Conservation (phyloP, 2,329 filamentous ascomycete species). For the Cytospora chrysosperma region DNA sequence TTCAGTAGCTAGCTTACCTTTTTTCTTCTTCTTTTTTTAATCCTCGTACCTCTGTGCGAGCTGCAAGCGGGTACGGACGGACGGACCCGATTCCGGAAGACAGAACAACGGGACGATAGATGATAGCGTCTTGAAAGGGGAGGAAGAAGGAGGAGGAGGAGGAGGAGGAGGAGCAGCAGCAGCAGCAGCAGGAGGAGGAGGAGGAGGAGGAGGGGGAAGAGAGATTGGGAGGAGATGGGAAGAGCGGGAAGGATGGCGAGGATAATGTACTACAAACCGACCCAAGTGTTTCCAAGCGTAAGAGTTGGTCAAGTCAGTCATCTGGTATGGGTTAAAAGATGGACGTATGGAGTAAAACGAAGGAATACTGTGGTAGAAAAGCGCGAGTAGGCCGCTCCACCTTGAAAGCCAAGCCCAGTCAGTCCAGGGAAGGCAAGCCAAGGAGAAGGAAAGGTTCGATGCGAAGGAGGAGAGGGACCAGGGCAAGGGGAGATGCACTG, state of each 20-base stretch:
- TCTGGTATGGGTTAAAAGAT: neutral
- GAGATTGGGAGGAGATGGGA: neutral
- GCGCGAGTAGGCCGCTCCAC: neutral
- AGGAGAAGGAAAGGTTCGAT: neutral
- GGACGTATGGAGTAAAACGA: neutral
- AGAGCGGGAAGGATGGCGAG: constrained; percentile 8
- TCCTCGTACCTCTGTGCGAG: neutral
- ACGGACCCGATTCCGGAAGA: constrained; percentile 12
- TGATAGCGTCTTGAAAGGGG: neutral
- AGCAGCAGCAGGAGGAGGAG: constrained; percentile 6
- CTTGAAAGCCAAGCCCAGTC: neutral
- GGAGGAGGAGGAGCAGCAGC: neutral
- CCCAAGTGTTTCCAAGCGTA: neutral
- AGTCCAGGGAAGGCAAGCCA: neutral
- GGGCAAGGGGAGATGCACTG: neutral
- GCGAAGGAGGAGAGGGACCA: neutral
- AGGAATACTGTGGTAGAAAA: neutral
- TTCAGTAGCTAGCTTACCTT: constrained; percentile 9
- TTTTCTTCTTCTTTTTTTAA: neutral
- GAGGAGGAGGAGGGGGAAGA: constrained; percentile 4
- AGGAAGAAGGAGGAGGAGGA: no score
- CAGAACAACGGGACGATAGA: neutral
- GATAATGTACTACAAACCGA: constrained; percentile 6
- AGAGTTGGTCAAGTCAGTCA: neutral
- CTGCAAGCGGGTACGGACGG: constrained; percentile 11